Conservation (phyloP, 2,329 filamentous ascomycete species). For the Zarea fungicola region DNA sequence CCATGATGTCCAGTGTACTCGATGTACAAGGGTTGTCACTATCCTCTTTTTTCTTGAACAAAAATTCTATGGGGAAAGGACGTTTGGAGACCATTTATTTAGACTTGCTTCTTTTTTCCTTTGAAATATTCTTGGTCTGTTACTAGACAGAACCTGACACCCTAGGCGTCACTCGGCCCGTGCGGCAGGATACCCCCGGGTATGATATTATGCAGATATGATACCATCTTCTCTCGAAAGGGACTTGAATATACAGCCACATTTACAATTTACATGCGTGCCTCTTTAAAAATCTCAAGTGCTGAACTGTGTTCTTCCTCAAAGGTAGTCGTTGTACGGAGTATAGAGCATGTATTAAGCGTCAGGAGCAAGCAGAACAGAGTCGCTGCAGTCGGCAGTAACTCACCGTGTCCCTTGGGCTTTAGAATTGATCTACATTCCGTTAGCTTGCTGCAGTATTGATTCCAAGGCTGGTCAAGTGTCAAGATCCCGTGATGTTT, state of each 20-base stretch:
- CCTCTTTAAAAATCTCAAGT: no score
- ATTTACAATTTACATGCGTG: neutral
- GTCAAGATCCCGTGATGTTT: no score
- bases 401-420: no score
- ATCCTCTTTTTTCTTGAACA: conserved; percentile 10
- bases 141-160: neutral
- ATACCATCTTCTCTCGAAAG: conserved; percentile 6
- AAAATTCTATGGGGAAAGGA: conserved; percentile 24
- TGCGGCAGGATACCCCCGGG: neutral
- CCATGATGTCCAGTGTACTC: no score
- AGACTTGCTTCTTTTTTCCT: neutral
- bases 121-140: neutral
- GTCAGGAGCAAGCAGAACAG: no score
- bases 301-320: no score
- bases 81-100: conserved; percentile 23
- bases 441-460: no score
- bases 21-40: neutral
- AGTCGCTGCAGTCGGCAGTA: no score
- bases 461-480: no score
- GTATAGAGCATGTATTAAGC: no score
- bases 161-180: neutral
- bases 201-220: neutral
- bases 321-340: no score
- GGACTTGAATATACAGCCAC: conserved; percentile 3
- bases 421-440: no score